A percentile compares a stretch with the other conserved stretches of the same genome.
These are phyloP conservation scores for Pseudotulostoma volvatum DNA, from an alignment of 495 filamentous ascomycete genomes.

Conservation along the genomic window DNA sequence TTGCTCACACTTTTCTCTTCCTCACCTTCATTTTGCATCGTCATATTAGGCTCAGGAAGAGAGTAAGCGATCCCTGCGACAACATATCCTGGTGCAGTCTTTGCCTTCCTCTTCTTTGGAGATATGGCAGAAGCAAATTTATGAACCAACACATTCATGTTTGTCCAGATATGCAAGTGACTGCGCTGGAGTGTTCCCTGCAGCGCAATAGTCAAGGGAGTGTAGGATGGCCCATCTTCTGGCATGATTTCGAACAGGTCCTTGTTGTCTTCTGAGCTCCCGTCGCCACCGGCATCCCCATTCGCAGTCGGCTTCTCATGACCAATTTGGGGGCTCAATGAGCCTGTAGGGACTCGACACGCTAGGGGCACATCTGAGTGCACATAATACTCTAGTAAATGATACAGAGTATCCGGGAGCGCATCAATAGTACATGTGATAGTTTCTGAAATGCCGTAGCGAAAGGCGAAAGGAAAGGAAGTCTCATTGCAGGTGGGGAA, in stretches of 20 bases:
- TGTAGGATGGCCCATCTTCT: constrained; percentile 35
- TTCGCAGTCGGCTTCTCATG: constrained; percentile 1
- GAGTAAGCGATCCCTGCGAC: constrained; percentile 80
- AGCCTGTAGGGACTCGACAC: constrained; percentile 75
- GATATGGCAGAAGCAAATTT: constrained; percentile 33
- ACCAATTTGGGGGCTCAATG: constrained; percentile 22
- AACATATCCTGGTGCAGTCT: constrained; percentile 42
- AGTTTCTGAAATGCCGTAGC: constrained; percentile 62
- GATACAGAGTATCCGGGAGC: constrained; percentile 80
- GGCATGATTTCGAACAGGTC: too few species aligned
- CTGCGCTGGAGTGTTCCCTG: constrained; percentile 75
- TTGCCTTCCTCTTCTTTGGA: constrained; percentile 10
- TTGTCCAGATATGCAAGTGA: constrained; percentile 81
- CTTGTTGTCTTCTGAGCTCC: constrained; percentile 8
- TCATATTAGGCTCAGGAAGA: constrained; percentile 50
- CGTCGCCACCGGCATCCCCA: background rate
- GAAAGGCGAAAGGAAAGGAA: constrained; percentile 57
- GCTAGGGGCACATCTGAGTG: constrained; percentile 88
- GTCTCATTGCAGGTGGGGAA: constrained; percentile 92
- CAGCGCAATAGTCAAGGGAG: constrained; percentile 63
- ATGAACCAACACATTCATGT: constrained; percentile 76
- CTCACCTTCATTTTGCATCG: constrained; percentile 20
- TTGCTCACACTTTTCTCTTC: constrained; percentile 6
- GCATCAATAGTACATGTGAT: constrained; percentile 83
- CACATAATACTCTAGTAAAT: constrained; percentile 96